Evolutionary conservation across 1,284 basidiomycete genomes (phyloP).

Genomic region (Moniliophthora roreri): DNA sequence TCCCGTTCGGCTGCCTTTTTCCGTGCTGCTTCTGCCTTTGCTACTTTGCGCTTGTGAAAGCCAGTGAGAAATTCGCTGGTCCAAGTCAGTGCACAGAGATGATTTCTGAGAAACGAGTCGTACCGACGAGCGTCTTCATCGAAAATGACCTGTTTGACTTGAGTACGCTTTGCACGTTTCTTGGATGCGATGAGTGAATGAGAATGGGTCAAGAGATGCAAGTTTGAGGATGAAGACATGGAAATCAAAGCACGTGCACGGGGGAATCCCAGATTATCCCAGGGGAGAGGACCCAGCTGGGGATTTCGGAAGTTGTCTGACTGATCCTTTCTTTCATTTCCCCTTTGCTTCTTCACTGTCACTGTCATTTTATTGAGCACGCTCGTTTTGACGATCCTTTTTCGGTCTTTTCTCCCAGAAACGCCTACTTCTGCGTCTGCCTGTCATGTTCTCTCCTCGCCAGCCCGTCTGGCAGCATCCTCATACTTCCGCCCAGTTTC

Average conservation of each 20-base stretch:
- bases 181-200: conserved; percentile 63
- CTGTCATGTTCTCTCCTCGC: conserved; percentile 16
- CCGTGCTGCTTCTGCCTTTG: conserved; percentile 69
- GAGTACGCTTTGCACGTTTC: conserved; percentile 51
- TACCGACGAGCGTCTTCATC: conserved; percentile 77
- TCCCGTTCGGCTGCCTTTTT: conserved; percentile 67
- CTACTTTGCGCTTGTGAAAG: conserved; percentile 83
- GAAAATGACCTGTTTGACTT: conserved; percentile 72
- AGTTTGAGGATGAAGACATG: conserved; percentile 42
- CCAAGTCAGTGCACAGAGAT: conserved; percentile 8
- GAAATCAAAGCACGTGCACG: conserved; percentile 8
- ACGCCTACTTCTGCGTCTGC: neutral
- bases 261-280: too few relatives aligned
- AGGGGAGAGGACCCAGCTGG: too few relatives aligned
- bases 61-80: conserved; percentile 81
- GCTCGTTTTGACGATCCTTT: neutral
- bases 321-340: too few relatives aligned
- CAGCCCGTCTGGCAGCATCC: conserved; percentile 15
- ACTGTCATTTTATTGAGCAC: neutral
- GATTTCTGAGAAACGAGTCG: conserved; percentile 17
- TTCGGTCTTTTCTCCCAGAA: neutral
- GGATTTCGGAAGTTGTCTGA: too few relatives aligned
- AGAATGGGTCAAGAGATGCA: conserved; percentile 57
- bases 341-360: neutral
- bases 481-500: conserved; percentile 16